phyloP scores from a whole-genome alignment of 805 yeast species.

The Dipodascopsis uninucleata region DNA sequence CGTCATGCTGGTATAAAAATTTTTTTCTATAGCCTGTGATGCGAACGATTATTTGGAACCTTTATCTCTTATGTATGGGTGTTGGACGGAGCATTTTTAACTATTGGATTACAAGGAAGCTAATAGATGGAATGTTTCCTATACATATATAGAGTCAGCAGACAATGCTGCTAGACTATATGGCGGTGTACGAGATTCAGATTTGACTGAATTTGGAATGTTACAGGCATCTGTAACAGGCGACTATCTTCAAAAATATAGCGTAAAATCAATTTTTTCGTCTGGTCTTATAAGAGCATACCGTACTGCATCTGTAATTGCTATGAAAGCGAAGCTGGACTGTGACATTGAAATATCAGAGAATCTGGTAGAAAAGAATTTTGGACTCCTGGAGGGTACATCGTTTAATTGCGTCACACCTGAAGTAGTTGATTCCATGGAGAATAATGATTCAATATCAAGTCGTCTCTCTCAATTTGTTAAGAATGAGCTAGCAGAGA shows the following conservation, averaged over 20 bases:
- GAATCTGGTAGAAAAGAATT: conserved; percentile 12
- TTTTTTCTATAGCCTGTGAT: too few species aligned
- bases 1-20: too few species aligned
- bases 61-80: too few species aligned
- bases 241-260: too few species aligned
- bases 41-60: too few species aligned
- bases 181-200: conserved; percentile 23
- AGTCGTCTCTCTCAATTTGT: conserved; percentile 10
- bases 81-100: too few species aligned
- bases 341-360: too few species aligned
- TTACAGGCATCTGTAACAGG: too few species aligned
- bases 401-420: conserved; percentile 1
- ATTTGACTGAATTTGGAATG: conserved; percentile 19
- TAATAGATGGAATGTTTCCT: too few species aligned
- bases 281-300: conserved; percentile 17
- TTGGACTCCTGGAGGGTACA: conserved; percentile 18
- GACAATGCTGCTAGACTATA: conserved; percentile 17
- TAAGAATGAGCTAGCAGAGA: background rate
- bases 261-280: conserved; percentile 2
- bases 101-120: too few species aligned
- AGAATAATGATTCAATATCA: conserved; percentile 1
- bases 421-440: conserved; percentile 5
- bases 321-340: conserved; percentile 1
- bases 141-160: conserved; percentile 23
- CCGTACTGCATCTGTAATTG: conserved; percentile 15